Conservation (phyloP, 768 basidiomycete species). For the Collybia nuda region DNA sequence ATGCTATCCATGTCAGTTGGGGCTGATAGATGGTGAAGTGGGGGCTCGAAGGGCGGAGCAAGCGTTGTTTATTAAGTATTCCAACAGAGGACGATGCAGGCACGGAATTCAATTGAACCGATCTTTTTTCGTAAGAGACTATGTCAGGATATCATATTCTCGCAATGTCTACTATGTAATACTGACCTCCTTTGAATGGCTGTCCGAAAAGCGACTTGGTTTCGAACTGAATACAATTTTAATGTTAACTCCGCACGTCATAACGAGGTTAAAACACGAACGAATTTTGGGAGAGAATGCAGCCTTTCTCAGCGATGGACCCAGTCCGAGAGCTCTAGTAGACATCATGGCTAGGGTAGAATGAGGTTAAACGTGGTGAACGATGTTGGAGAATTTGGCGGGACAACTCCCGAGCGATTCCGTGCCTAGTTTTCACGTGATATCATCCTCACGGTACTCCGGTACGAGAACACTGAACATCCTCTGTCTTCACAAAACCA, state of each 20-base stretch:
- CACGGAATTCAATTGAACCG: slow-evolving; percentile 65
- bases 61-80: slow-evolving; percentile 86
- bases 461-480: too few relatives aligned
- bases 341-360: slow-evolving; percentile 33
- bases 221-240: slow-evolving; percentile 33
- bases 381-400: neutral
- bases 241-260: too few relatives aligned
- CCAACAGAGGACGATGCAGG: slow-evolving; percentile 54
- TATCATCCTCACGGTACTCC: too few relatives aligned
- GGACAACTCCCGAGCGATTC: too few relatives aligned
- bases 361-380: neutral
- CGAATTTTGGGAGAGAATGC: slow-evolving; percentile 39
- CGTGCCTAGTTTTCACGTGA: too few relatives aligned
- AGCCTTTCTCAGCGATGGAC: slow-evolving; percentile 52
- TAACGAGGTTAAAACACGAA: slow-evolving; percentile 17
- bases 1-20: slow-evolving; percentile 87
- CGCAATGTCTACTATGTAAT: neutral
- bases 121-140: slow-evolving; percentile 26
- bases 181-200: slow-evolving; percentile 42
- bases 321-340: slow-evolving; percentile 57
- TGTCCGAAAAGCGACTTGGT: slow-evolving; percentile 38
- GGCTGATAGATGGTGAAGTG: slow-evolving; percentile 98
- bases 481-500: too few relatives aligned
- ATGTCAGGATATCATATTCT: slow-evolving; percentile 2
- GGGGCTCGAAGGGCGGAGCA: slow-evolving; percentile 87